phyloP scores from a whole-genome alignment of 2,329 filamentous ascomycete species.

The Nothophoma quercina region DNA sequence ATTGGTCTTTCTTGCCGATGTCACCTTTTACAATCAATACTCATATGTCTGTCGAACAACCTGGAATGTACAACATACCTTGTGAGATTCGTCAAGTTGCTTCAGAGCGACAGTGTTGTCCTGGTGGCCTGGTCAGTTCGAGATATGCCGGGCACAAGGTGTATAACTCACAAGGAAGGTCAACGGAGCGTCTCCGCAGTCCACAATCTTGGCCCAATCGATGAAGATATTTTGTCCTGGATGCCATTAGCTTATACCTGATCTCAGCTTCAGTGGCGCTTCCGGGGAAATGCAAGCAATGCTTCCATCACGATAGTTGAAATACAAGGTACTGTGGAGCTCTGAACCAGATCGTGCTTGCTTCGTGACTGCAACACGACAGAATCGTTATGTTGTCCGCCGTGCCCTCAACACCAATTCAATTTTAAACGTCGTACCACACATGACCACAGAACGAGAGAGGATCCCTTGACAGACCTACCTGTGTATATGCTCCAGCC shows the following conservation, averaged over 20 bases:
- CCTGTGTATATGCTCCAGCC: constrained; percentile 61
- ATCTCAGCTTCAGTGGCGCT: no score
- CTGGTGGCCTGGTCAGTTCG: no score
- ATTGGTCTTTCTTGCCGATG: constrained; percentile 58
- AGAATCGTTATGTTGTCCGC: neutral
- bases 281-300: no score
- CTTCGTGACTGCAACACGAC: neutral
- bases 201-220: constrained; percentile 61
- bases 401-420: neutral
- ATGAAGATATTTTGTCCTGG: constrained; percentile 53
- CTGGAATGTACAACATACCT: constrained; percentile 48
- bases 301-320: no score
- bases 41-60: no score
- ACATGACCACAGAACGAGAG: neutral
- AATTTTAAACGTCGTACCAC: neutral
- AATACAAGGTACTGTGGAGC: neutral
- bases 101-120: constrained; percentile 64
- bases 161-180: constrained; percentile 56
- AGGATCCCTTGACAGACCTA: constrained; percentile 18
- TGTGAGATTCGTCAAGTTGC: constrained; percentile 62
- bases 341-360: neutral
- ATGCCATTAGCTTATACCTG: neutral
- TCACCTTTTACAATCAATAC: no score
- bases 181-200: constrained; percentile 63
- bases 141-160: no score